phyloP scores from a whole-genome alignment of 768 basidiomycete species.

The Hebeloma cylindrosporum region DNA sequence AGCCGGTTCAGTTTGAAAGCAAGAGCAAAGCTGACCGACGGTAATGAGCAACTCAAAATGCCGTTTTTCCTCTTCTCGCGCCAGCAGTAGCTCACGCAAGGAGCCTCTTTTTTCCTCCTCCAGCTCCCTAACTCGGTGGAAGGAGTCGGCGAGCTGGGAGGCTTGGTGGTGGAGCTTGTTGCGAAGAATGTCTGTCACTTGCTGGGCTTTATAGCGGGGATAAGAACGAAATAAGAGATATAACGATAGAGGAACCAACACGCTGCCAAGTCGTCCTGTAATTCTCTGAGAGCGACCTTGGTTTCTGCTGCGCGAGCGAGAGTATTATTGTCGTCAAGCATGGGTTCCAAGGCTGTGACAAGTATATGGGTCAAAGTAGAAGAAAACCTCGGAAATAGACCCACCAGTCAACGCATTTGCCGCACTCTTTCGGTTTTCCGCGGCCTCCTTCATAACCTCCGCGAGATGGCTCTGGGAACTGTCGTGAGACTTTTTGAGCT shows the following conservation, averaged over 20 bases:
- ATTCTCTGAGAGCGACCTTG: conserved; percentile 21
- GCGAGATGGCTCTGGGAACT: conserved; percentile 7
- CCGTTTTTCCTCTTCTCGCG: conserved; percentile 14
- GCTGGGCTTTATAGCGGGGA: conserved; percentile 27
- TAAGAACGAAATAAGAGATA: neutral
- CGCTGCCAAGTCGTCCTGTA: conserved; percentile 28
- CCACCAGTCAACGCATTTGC: conserved; percentile 16
- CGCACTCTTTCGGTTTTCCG: conserved; percentile 13
- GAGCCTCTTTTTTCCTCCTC: conserved; percentile 31
- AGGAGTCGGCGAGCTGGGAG: conserved; percentile 33
- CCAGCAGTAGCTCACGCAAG: conserved; percentile 20
- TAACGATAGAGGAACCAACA: conserved; percentile 18
- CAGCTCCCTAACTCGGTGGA: conserved; percentile 33
- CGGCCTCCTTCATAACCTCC: conserved; percentile 14
- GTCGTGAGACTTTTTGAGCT: conserved; percentile 20
- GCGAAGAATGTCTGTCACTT: conserved; percentile 39
- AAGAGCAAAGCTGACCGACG: conserved; percentile 11
- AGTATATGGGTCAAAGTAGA: conserved; percentile 4
- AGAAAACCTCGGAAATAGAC: neutral
- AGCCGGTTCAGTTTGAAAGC: neutral
- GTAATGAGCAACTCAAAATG: conserved; percentile 12
- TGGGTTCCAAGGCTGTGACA: conserved; percentile 20
- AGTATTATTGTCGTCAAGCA: conserved; percentile 25
- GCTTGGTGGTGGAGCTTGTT: conserved; percentile 38
- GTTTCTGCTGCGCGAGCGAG: conserved; percentile 22